Base-by-base conservation (phyloP, 305 asterid genomes). In the Nicotiana rustica region DNA sequence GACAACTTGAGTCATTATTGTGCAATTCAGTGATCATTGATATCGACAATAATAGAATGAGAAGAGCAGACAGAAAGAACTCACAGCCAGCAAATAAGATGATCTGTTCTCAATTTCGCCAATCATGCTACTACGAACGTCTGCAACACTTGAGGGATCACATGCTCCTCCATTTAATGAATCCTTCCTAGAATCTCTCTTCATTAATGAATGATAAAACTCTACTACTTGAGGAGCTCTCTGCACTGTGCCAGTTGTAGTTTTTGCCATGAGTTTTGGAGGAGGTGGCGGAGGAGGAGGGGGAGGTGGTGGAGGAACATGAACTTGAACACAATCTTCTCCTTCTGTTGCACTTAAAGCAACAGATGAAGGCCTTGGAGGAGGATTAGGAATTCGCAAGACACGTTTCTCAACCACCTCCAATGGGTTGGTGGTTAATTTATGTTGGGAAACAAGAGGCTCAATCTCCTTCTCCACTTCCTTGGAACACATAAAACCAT, bases 81-180 rank as follows among this genome's bases (percentile, higher is more conserved):
- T 89, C 84, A 94, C 99, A 47, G 99, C 99, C 44, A 96, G 96
- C 87, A 96, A 89, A 89, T 94, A 91, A 35, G 97, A 92, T 2
- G 99, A 96, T 5, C 98, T 92, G 75, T 93, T 96, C 89, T 93
- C 99, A 44, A 94, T 96, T 89, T 96, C 99, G 15, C 93, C 98
- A 41, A 96, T 96, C 99, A 96, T 96, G 89, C 91, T 94, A 86
- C 95, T 96, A 64, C 97, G 97, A 56, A 92, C 95, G 77, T 88
- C 92, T 19, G 97, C 90, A 73, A 93, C 97, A 68, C 88, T 95
- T 1, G 91, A 84, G 29, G 89, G 86, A 73, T 95, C 98, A 49
- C 93, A 89, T 69, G 89, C 61, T 67, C 93, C 97, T 0, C 97
- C 90, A 76, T 88, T 92, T 55, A 91, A 75, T 71, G 95, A 92